Evolutionary conservation across 768 basidiomycete genomes (phyloP).

Genomic region (Rhodotorula taiwanensis): DNA sequence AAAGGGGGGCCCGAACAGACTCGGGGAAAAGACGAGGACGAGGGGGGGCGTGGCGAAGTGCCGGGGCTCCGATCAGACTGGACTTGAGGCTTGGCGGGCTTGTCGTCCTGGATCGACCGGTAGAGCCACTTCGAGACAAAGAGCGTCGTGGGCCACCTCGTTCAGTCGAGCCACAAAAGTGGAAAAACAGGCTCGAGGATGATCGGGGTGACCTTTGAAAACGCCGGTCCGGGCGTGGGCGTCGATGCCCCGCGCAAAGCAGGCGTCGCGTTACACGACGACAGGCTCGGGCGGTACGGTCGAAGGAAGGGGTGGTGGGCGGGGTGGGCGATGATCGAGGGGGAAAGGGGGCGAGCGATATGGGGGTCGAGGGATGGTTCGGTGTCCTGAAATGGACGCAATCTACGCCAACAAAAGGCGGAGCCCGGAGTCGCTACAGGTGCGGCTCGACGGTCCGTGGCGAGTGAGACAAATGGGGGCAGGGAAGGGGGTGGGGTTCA

Average conservation of each 20-base stretch:
- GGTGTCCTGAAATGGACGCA: slow-evolving; percentile 6
- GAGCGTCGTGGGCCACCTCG: too few species aligned
- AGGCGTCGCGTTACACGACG: too few species aligned
- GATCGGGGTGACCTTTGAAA: too few species aligned
- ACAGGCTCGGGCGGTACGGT: background rate
- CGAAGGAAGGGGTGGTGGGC: background rate
- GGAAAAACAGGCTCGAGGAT: background rate
- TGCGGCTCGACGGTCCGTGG: background rate
- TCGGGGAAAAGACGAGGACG: background rate
- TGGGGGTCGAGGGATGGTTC: background rate
- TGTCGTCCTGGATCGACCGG: too few species aligned
- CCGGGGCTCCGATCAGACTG: too few species aligned
- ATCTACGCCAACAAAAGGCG: slow-evolving; percentile 11
- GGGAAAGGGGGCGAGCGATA: background rate
- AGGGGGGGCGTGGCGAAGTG: background rate
- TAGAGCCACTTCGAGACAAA: too few species aligned
- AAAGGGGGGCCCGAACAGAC: background rate
- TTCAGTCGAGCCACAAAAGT: slow-evolving; percentile 7
- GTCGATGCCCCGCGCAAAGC: too few species aligned
- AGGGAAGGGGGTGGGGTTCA: background rate
- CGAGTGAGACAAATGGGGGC: background rate
- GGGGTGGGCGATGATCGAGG: too few species aligned
- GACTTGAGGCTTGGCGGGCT: too few species aligned
- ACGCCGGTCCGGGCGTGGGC: background rate
- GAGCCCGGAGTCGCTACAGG: background rate